These are phyloP conservation scores for Aspergillus piperis DNA, from an alignment of 2,329 filamentous ascomycete species.

Conservation along the genomic window DNA sequence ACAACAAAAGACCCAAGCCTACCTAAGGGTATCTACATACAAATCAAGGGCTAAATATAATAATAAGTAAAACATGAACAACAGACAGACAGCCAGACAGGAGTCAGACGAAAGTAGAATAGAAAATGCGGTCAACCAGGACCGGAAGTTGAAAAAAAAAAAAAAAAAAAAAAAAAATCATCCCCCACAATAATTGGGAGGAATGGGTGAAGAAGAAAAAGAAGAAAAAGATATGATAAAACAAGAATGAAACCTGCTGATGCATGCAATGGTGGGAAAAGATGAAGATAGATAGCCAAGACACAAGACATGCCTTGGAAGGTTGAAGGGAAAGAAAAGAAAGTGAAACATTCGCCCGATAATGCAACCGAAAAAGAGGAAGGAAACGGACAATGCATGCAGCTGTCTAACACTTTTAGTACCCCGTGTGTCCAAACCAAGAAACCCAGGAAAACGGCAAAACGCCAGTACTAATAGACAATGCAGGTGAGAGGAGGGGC, in stretches of 20 bases:
- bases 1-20: slow-evolving; percentile 17
- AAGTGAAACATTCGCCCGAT: slow-evolving; percentile 7
- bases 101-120: slow-evolving; percentile 9
- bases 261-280: background rate
- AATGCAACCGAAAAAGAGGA: slow-evolving; percentile 11
- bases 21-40: slow-evolving; percentile 23
- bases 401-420: slow-evolving; percentile 13
- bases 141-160: background rate
- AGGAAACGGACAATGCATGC: slow-evolving; percentile 10
- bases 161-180: no score
- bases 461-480: slow-evolving; percentile 17
- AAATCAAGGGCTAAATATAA: slow-evolving; percentile 13
- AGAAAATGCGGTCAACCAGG: background rate
- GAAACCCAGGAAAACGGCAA: slow-evolving; percentile 13
- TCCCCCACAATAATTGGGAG: background rate
- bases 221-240: background rate
- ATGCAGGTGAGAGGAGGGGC: slow-evolving; percentile 8
- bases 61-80: slow-evolving; percentile 18
- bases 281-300: background rate
- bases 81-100: slow-evolving; percentile 2
- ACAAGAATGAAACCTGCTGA: slow-evolving; percentile 7
- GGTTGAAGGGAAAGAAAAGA: background rate
- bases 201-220: background rate
- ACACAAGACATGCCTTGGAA: background rate
- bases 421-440: slow-evolving; percentile 12